A percentile compares a stretch with the other conserved stretches of the same genome.
Evolutionary conservation across 2,329 filamentous ascomycete genomes (phyloP).

Genomic region (Clonostachys sp.): DNA sequence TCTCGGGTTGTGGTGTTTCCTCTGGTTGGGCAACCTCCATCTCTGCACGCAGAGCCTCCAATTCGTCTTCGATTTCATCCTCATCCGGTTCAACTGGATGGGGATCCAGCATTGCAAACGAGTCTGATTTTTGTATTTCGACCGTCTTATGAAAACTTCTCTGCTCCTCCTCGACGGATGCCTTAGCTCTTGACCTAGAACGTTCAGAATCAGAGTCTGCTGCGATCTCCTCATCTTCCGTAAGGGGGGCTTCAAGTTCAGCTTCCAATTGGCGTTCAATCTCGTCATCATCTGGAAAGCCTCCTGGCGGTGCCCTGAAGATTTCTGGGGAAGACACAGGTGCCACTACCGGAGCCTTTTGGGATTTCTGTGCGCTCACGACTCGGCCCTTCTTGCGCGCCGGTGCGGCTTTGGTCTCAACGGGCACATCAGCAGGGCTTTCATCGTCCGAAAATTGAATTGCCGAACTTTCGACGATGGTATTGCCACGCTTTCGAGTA

Average conservation of each 20-base stretch:
- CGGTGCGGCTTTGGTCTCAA: constrained; percentile 16
- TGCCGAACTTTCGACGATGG: constrained; percentile 30
- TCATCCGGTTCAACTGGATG: constrained; percentile 38
- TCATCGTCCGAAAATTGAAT: constrained; percentile 30
- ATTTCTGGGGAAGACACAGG: constrained; percentile 41
- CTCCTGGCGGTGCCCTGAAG: constrained; percentile 25
- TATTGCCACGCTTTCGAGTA: constrained; percentile 43
- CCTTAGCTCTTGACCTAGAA: constrained; percentile 10
- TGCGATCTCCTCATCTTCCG: constrained; percentile 45
- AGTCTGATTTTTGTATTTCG: constrained; percentile 20
- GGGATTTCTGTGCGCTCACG: constrained; percentile 17
- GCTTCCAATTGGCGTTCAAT: constrained; percentile 62
- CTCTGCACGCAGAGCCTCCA: constrained; percentile 42
- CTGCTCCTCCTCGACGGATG: constrained; percentile 14
- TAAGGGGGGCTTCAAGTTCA: constrained; percentile 54
- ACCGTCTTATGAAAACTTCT: not conserved
- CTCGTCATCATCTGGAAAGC: constrained; percentile 56
- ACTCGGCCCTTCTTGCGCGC: constrained; percentile 38
- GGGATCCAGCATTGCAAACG: constrained; percentile 51
- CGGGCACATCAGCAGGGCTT: constrained; percentile 1
- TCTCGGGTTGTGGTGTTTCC: constrained; percentile 7
- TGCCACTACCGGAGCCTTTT: constrained; percentile 38
- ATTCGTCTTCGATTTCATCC: constrained; percentile 43
- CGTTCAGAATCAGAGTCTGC: constrained; percentile 41
- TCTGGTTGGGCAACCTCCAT: constrained; percentile 25